Conservation (phyloP, 2,329 filamentous ascomycete genomes). For the Grosmannia clavigera region DNA sequence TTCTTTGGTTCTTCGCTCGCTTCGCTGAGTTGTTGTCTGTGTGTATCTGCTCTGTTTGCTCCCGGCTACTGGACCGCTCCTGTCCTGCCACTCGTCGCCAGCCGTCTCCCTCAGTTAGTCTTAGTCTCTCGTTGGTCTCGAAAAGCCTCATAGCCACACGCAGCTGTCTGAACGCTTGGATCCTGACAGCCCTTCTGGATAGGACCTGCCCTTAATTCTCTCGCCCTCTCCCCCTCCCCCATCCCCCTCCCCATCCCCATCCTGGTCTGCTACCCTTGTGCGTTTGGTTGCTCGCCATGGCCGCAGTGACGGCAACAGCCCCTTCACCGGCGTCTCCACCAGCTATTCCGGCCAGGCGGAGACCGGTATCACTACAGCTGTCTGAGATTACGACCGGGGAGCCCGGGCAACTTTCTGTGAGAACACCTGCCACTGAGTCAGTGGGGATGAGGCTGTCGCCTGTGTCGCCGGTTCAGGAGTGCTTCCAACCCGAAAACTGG, state of each 20-base stretch:
- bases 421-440: conserved; percentile 19
- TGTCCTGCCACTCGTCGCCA: neutral
- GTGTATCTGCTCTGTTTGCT: neutral
- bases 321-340: conserved; percentile 15
- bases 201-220: neutral
- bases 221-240: too few species aligned
- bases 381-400: conserved; percentile 11
- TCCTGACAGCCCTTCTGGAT: neutral
- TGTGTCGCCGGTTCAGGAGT: conserved; percentile 41
- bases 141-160: neutral
- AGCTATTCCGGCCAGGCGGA: conserved; percentile 19
- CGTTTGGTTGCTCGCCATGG: conserved; percentile 15
- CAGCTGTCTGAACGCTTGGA: neutral
- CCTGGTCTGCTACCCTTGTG: neutral
- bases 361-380: conserved; percentile 23
- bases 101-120: neutral
- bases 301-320: conserved; percentile 18
- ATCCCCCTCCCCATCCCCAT: too few species aligned
- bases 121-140: neutral
- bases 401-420: conserved; percentile 12
- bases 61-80: neutral
- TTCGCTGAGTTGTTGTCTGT: neutral
- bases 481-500: conserved; percentile 40
- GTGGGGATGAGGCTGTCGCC: conserved; percentile 38
- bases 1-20: neutral